Evolutionary conservation across 768 basidiomycete species (phyloP), one percentile per base, ranked within the genome.

Genomic region (Clitopilus passeckerianus): DNA sequence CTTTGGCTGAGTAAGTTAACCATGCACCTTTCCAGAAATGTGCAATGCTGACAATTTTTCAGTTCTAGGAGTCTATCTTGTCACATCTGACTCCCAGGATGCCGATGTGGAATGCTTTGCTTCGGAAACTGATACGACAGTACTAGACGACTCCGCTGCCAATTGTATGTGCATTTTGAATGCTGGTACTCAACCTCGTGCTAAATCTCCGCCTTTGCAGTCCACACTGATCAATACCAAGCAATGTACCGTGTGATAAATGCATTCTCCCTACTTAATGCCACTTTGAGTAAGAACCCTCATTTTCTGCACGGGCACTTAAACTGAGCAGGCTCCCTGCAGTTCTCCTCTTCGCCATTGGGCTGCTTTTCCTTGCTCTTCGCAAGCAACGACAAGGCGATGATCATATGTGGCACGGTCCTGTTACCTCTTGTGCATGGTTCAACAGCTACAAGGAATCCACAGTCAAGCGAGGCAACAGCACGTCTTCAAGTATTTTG

Each of bases 181-280:
- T n/a, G 54, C n/a, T 55, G 9, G 35, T 46, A 46, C 18, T 27
- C 33, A 37, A 30, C 9, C 24, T 57, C 16, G n/a, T 3, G 35
- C 10, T 61, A 54, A 59, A 54, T 35, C 44, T 50, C 56, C 65
- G 61, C 65, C 59, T 57, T 37, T 30, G 16, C 65, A 93, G 91
- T 92, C 74, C 86, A 89, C 58, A 92, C 90, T 22, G 88, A 91
- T 65, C 89, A 89, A 61, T 93, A 88, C 70, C 91, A 91, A 64
- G 90, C 91, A n/a, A 91, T 92, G 77, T 93, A 92, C 70, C 85
- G 86, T 27, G 91, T 92, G 18, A 77, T 93, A 60, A 89, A 86
- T 71, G 83, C 87, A 16, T 93, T 93, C 72, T 84, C 91, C 6
- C 72, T 93, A 58, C 84, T 93, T 71, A 93, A 92, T 65, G 84